Conservation (phyloP, 306 rosid genomes). For the Luffa acutangula region DNA sequence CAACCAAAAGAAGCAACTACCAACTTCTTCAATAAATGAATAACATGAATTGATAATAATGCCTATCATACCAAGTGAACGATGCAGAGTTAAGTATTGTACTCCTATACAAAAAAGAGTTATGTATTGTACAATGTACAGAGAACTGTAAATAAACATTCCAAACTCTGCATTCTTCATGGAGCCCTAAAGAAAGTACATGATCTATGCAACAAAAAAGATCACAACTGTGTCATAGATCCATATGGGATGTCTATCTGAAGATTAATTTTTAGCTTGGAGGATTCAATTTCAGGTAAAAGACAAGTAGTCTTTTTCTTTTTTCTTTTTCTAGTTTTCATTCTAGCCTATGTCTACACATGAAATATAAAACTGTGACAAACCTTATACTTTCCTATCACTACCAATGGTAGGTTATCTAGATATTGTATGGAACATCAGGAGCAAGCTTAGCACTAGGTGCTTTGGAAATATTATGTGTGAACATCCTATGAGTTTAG, state of each 20-base stretch:
- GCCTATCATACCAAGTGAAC: not conserved
- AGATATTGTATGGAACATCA: not conserved
- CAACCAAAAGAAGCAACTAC: not conserved
- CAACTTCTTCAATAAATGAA: not conserved
- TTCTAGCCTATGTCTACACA: not conserved
- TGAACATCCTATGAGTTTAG: not conserved
- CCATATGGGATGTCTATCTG: not conserved
- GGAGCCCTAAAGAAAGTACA: not conserved
- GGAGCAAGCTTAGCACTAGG: not conserved
- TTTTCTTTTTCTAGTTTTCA: not conserved
- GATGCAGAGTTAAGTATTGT: not conserved
- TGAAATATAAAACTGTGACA: not conserved
- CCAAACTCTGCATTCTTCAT: not conserved
- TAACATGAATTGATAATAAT: not conserved
- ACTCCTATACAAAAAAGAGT: no score
- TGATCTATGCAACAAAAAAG: not conserved
- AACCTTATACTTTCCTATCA: not conserved
- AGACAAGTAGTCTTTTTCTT: not conserved
- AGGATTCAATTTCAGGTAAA: not conserved
- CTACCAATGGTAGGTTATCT: not conserved
- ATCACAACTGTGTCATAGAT: not conserved
- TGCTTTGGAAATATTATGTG: not conserved
- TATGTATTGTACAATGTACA: not conserved
- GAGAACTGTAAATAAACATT: not conserved
- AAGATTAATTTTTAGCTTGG: not conserved